Conservation (phyloP, 176 grass and related monocot species). For the Cenchrus americanus region DNA sequence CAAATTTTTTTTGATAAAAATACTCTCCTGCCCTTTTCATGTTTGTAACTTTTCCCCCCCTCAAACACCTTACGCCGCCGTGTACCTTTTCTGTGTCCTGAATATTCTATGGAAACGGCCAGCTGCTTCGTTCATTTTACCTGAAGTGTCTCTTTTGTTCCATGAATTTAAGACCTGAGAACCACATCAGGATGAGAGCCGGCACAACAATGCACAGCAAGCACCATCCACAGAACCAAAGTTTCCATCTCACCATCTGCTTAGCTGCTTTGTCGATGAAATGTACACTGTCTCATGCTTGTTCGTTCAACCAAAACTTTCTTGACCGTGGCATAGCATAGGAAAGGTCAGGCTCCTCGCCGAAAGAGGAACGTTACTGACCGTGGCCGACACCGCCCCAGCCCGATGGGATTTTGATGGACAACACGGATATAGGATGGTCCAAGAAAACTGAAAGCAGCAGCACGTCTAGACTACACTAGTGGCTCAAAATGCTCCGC, state of each 20-base stretch:
- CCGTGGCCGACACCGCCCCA: neutral
- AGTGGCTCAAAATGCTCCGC: neutral
- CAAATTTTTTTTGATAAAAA: neutral
- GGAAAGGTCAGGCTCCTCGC: neutral
- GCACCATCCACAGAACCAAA: neutral
- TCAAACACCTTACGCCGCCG: neutral
- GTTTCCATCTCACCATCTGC: neutral
- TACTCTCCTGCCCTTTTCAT: neutral
- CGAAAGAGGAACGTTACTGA: neutral
- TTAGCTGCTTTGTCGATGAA: neutral
- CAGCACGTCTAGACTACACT: neutral
- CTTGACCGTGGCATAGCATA: neutral
- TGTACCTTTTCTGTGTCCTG: neutral
- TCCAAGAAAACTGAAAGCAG: conserved; percentile 18
- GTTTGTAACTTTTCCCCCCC: neutral
- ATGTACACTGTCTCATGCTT: neutral
- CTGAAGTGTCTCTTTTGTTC: neutral
- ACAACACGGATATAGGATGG: neutral
- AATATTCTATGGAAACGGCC: neutral
- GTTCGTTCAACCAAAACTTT: neutral
- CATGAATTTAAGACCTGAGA: neutral
- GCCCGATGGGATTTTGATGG: neutral
- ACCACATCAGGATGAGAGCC: neutral
- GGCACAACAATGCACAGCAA: neutral
- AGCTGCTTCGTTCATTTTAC: neutral